Percentiles rank a stretch among this genome's conserved stretches.
Evolutionary conservation across 164 flowering plant genomes (phyloP).

Genomic region (Hamamelis virginiana): DNA sequence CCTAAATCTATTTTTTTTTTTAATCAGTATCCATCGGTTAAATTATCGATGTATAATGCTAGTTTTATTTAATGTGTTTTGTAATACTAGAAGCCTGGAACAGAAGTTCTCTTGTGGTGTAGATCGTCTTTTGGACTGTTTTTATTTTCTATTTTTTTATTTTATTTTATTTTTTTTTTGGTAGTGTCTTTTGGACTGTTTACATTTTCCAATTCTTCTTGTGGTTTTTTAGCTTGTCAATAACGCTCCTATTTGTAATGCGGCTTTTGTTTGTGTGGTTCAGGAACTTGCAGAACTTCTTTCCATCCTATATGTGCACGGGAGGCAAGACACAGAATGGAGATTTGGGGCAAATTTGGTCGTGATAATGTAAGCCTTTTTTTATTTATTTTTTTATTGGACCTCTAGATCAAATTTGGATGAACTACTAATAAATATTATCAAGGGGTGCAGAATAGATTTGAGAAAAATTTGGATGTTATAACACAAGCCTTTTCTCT

Average conservation of each 20-base stretch:
- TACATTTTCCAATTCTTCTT: not conserved
- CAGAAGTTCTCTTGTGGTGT: no score
- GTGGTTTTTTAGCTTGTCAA: not conserved
- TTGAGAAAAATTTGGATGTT: constrained; percentile 80
- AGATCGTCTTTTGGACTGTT: not conserved
- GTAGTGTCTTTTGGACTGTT: not conserved
- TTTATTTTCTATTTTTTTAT: not conserved
- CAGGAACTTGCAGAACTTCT: constrained; percentile 91
- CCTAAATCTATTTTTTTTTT: no score
- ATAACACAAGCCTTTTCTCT: constrained; percentile 48
- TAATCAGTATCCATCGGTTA: not conserved
- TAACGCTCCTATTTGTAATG: constrained; percentile 1
- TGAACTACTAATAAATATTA: no score
- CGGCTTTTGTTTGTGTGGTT: constrained; percentile 8
- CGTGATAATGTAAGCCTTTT: constrained; percentile 69
- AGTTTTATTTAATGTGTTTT: not conserved
- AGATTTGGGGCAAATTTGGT: constrained; percentile 89
- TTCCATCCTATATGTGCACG: constrained; percentile 97
- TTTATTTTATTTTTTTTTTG: not conserved
- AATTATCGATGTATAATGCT: not conserved
- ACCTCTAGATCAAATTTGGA: not conserved
- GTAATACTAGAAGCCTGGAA: no score
- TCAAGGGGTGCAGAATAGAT: constrained; percentile 83
- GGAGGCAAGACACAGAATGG: constrained; percentile 85
- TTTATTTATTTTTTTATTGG: not conserved